Percentiles rank a stretch among this genome's conserved stretches.
These are phyloP conservation scores for Cryptosporidium felis DNA, from an alignment of 169 alveolate genomes.

Conservation along the genomic window DNA sequence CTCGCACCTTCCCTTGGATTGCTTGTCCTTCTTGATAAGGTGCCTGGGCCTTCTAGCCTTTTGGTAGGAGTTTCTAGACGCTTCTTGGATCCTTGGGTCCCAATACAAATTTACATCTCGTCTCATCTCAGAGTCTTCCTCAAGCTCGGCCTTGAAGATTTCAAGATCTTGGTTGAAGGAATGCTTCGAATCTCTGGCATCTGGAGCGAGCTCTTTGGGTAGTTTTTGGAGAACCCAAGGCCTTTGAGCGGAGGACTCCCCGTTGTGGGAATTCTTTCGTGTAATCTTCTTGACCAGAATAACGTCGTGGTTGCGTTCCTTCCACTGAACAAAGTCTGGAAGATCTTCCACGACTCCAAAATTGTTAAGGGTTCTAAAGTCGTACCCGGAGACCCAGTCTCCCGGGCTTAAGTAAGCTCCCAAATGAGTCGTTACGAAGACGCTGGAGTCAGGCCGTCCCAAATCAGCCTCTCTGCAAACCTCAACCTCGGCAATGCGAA, in stretches of 20 bases:
- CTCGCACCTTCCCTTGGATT: neutral
- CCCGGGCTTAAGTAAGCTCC: conserved; percentile 85
- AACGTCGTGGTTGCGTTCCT: conserved; percentile 78
- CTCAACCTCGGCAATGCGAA: conserved; percentile 68
- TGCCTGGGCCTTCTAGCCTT: conserved; percentile 67
- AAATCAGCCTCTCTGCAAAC: conserved; percentile 65
- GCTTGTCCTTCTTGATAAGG: conserved; percentile 25
- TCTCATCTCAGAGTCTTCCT: conserved; percentile 86
- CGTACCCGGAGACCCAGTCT: conserved; percentile 88
- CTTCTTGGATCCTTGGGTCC: conserved; percentile 72
- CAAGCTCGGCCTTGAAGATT: conserved; percentile 88
- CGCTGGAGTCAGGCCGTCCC: conserved; percentile 73
- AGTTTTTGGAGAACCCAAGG: conserved; percentile 74
- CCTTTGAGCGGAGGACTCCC: conserved; percentile 43
- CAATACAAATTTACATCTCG: conserved; percentile 83
- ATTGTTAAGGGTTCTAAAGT: conserved; percentile 77
- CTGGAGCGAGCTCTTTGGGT: conserved; percentile 62
- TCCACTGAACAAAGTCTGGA: conserved; percentile 53
- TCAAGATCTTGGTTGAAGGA: conserved; percentile 79
- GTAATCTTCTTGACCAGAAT: conserved; percentile 80
- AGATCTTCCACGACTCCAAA: conserved; percentile 51
- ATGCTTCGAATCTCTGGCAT: neutral
- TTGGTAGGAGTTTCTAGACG: conserved; percentile 29
- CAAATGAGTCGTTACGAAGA: conserved; percentile 82
- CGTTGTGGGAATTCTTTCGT: conserved; percentile 73